Evolutionary conservation across 306 rosid genomes (phyloP).

Genomic region (Oemleria cerasiformis): DNA sequence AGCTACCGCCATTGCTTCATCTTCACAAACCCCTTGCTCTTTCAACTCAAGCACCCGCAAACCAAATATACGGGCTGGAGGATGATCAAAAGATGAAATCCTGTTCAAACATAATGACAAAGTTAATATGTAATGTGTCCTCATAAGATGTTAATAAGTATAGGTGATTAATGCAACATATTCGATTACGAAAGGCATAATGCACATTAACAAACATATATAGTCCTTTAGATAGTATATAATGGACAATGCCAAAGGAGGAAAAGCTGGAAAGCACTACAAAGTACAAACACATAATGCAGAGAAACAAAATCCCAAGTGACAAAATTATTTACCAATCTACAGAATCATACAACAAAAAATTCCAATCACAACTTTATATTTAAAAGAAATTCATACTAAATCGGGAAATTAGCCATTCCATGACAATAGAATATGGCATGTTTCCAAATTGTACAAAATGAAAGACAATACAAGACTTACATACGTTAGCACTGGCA

Average conservation of each 20-base stretch:
- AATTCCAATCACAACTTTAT: neutral
- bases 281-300: neutral
- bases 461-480: slow-evolving; percentile 29
- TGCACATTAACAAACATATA: neutral
- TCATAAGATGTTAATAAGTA: slow-evolving; percentile 2
- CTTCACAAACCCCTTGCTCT: slow-evolving; percentile 71
- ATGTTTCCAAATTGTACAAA: neutral
- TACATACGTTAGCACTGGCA: slow-evolving; percentile 14
- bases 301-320: neutral
- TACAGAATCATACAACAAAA: neutral
- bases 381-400: neutral
- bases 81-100: slow-evolving; percentile 59
- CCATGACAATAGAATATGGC: neutral
- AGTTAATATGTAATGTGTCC: neutral
- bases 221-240: neutral
- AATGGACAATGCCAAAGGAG: neutral
- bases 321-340: neutral
- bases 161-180: neutral
- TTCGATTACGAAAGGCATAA: neutral
- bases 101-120: slow-evolving; percentile 46
- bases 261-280: neutral
- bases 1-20: slow-evolving; percentile 74
- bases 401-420: neutral
- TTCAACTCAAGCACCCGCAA: slow-evolving; percentile 68
- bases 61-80: slow-evolving; percentile 75